Base-by-base conservation (phyloP, 23 red algal species). In the Pyropia haitanensis region DNA sequence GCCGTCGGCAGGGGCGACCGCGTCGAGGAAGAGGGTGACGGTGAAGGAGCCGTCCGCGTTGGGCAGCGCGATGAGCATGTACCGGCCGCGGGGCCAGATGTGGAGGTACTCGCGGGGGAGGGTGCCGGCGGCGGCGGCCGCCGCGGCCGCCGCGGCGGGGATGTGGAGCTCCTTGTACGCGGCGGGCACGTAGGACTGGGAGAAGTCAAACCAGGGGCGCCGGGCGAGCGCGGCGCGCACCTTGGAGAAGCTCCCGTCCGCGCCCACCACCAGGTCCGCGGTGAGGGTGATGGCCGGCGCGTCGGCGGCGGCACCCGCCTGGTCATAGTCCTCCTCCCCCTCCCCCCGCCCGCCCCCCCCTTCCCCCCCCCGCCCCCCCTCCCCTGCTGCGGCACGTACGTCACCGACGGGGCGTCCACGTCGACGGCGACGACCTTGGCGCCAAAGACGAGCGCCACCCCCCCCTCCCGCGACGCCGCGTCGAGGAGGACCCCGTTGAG, bases 31-130 rank as follows among this genome's bases (percentile, higher is more conserved):
- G 15, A 98, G 72, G 20, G 94, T 98, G 50, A 52, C 63, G 39
- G 94, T 98, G 65, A 98, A 98, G 1, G 86, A 91, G 21, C 72
- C 79, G 27, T 68, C 80, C 44, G 66, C 58, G 68, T 98, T 98
- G 27, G 94, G 94, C 24, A 98, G 76, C 24, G 94, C 94, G 54
- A 98, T 98, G 68, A 98, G 74, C 94, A 98, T 98, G 68, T 91
- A 98, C 28, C 64, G 48, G 61, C 83, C 72, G 18, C 94, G 71
- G 17, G 94, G 94, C 94, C 94, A 98, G 61, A 98, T 87, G 51
- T 98, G 94, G 2, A 98, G 70, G 56, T 46, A 82, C 39, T 95
- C 65, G 28, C 64, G 53, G 33, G 78, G 69, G 19, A 91, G 68
- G n/a, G 20, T 22, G 23, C 60, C 21, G n/a, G 51, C 24, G 2